A percentile compares a stretch with the other conserved stretches of the same genome.
Conservation (phyloP, 768 basidiomycete genomes). For the Kwoniella mangroviensis region DNA sequence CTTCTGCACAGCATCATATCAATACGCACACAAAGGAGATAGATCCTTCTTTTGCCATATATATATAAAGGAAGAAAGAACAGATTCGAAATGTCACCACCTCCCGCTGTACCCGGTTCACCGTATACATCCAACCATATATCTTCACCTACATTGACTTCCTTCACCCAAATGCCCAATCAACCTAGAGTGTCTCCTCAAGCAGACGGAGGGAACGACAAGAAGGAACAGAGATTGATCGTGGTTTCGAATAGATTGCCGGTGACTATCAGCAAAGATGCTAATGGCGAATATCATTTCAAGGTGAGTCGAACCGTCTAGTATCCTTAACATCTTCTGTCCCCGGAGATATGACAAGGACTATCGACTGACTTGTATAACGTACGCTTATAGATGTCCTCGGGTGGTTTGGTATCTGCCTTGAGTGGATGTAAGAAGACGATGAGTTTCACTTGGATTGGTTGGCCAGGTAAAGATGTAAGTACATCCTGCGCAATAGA, state of each 20-base stretch:
- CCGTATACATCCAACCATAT: conserved; percentile 25
- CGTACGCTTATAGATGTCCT: conserved; percentile 77
- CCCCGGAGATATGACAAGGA: too few species aligned
- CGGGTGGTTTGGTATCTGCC: conserved; percentile 95
- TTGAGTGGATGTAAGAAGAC: conserved; percentile 98
- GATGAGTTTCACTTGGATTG: conserved; percentile 96
- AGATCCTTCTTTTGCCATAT: background rate
- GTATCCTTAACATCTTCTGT: background rate
- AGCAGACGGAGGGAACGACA: conserved; percentile 1
- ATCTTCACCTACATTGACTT: conserved; percentile 20
- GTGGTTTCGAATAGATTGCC: conserved; percentile 96
- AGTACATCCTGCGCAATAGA: conserved; percentile 16
- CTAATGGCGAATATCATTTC: conserved; percentile 90
- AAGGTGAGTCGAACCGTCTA: conserved; percentile 45
- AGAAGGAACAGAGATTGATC: conserved; percentile 69
- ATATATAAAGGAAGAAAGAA: background rate
- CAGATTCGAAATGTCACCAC: conserved; percentile 17
- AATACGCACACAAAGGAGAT: background rate
- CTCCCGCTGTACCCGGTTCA: conserved; percentile 25
- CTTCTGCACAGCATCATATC: background rate
- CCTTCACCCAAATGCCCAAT: conserved; percentile 21
- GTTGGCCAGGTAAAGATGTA: conserved; percentile 72
- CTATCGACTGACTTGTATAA: background rate
- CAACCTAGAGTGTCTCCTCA: background rate
- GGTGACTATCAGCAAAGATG: conserved; percentile 93